phyloP scores from a whole-genome alignment of 2,329 filamentous ascomycete species.

The Erysiphe neolycopersici region DNA sequence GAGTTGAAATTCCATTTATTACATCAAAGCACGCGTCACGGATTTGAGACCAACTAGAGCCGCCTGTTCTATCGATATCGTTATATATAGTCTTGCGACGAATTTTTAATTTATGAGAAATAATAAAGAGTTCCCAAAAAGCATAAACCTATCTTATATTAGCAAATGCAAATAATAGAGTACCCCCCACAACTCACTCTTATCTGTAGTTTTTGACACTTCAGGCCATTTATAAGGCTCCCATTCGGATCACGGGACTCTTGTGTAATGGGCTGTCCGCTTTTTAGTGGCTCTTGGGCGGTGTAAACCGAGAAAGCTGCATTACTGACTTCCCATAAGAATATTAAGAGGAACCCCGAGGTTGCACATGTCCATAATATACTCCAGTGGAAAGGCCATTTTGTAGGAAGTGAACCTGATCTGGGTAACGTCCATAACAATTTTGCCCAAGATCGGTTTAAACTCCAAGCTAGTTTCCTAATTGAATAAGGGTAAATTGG shows the following conservation, averaged over 20 bases:
- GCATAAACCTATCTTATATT: conserved; percentile 38
- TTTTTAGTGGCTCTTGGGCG: conserved; percentile 57
- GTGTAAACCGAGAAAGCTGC: conserved; percentile 57
- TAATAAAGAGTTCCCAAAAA: conserved; percentile 70
- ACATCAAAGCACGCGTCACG: conserved; percentile 40
- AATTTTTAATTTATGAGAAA: conserved; percentile 46
- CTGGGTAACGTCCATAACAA: conserved; percentile 51
- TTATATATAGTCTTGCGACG: conserved; percentile 54
- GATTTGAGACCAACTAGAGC: conserved; percentile 60
- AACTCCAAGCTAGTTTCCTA: conserved; percentile 37
- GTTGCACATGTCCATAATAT: conserved; percentile 28
- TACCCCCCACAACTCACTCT: conserved; percentile 22
- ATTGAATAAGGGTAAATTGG: conserved; percentile 36
- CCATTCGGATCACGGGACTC: conserved; percentile 82
- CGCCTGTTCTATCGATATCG: conserved; percentile 62
- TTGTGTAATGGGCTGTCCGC: conserved; percentile 54
- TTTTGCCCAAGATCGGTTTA: conserved; percentile 42
- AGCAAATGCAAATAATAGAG: conserved; percentile 1
- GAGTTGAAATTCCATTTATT: conserved; percentile 36
- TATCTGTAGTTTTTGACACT: conserved; percentile 53
- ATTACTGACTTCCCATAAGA: conserved; percentile 57
- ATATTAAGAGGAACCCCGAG: conserved; percentile 37
- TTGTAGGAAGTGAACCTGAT: conserved; percentile 33
- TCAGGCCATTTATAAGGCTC: conserved; percentile 60
- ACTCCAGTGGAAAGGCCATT: conserved; percentile 28